Conservation (phyloP, 352 stramenopile genomes). For the Phytophthora hibernalis region DNA sequence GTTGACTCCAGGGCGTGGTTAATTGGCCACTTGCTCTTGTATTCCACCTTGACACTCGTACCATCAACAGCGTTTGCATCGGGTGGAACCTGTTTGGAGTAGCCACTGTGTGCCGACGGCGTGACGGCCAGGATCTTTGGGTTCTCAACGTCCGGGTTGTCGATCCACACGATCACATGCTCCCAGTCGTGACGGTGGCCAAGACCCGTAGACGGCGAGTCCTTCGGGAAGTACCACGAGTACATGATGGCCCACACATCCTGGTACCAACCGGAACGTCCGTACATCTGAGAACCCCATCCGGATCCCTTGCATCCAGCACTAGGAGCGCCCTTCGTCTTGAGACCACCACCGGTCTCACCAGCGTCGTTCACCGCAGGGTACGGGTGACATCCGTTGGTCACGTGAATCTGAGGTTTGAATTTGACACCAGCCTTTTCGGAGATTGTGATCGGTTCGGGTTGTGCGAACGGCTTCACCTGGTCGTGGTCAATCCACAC, state of each 20-base stretch:
- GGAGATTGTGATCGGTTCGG: constrained; percentile 18
- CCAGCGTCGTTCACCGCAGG: constrained; percentile 21
- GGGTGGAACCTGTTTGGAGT: constrained; percentile 3
- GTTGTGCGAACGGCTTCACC: constrained; percentile 20
- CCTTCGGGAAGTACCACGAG: constrained; percentile 50
- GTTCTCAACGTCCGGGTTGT: constrained; percentile 13
- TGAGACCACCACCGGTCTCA: constrained; percentile 18
- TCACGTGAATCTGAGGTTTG: constrained; percentile 25
- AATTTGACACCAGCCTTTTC: constrained; percentile 27
- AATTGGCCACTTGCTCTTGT: constrained; percentile 18
- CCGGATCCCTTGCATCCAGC: constrained; percentile 36
- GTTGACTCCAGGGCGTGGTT: constrained; percentile 18
- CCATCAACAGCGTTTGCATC: constrained; percentile 4
- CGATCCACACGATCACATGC: constrained; percentile 15
- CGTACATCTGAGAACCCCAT: constrained; percentile 38
- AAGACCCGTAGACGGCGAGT: constrained; percentile 34
- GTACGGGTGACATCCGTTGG: constrained; percentile 29
- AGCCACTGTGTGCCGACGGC: constrained; percentile 19
- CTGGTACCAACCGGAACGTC: constrained; percentile 23
- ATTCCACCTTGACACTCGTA: constrained; percentile 10
- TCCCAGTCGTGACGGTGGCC: constrained; percentile 43
- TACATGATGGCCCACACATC: constrained; percentile 37
- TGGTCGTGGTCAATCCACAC: constrained; percentile 23
- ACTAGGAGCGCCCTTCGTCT: constrained; percentile 16
- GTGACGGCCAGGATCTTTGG: constrained; percentile 20